Evolutionary conservation across 768 basidiomycete species (phyloP), one percentile per base, ranked within the genome.

Genomic region (Lactarius akahatsu): DNA sequence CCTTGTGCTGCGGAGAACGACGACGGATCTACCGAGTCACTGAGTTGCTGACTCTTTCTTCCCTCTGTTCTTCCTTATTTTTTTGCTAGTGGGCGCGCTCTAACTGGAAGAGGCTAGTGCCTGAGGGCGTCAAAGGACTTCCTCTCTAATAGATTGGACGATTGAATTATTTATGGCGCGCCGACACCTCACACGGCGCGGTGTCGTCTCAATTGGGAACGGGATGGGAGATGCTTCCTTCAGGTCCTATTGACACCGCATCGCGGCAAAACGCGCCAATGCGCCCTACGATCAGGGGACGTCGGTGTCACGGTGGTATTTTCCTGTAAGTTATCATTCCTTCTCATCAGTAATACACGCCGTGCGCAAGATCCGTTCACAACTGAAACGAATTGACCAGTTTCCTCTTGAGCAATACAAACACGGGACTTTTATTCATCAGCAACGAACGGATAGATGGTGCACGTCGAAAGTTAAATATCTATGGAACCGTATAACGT

Each of bases 31-130:
- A 26, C 23, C 23, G 47, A 26, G 47, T 50, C 47, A 50, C 50
- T 52, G 50, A 52, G 50, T 28, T 52, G 50, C 26, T 26, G 50
- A 52, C 50, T 52, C 50, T 26, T 28, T 23, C 47, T 10, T 23
- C 11, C 13, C 13, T 28, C 5, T 41, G 16, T 26, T 52, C 50
- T 50, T n/a, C 26, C 50, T 26, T 50, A 4, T 4, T n/a, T 26
- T 26, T 52, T 13, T 26, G 11, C 26, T 23, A 26, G 23, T 52
- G 50, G 50, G 50, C 50, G 50, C 50, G 50, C 50, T 23, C 50
- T 52, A 52, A 52, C 50, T 52, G 13, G 23, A 52, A 52, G 50
- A 26, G 50, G 50, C 50, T 52, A 52, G 50, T 23, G 26, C 50
- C 6, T 15, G 26, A 2, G 50, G 26, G 11, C 50, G 13, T 3